Conservation (phyloP, 192 early-diverging fungal species). For the Entophlyctis helioformis region DNA sequence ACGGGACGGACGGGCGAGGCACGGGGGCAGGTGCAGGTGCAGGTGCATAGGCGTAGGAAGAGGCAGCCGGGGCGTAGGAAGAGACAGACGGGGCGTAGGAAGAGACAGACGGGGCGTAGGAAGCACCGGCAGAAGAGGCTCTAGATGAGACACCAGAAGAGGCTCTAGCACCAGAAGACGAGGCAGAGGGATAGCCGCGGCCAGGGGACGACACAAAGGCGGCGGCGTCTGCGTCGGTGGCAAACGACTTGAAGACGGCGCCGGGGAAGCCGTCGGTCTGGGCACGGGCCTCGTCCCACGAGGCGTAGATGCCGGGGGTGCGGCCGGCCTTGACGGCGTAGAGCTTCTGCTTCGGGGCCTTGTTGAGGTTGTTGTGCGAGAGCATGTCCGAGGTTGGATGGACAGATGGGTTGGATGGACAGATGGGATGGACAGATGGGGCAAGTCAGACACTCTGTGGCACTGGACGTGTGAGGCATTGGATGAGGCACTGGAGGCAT, state of each 20-base stretch:
- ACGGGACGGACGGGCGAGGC: slow-evolving; percentile 1
- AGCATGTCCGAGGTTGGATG: no score
- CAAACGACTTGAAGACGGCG: slow-evolving; percentile 55
- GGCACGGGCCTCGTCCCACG: slow-evolving; percentile 46
- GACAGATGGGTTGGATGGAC: no score
- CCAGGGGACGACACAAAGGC: slow-evolving; percentile 23
- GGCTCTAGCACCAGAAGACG: neutral
- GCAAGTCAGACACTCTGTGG: no score
- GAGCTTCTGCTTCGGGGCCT: slow-evolving; percentile 1
- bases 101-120: neutral
- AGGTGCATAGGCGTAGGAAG: no score
- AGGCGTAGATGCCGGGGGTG: slow-evolving; percentile 3
- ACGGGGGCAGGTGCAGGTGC: no score
- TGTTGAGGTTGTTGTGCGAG: no score
- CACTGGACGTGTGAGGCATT: no score
- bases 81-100: no score
- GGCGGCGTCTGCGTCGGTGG: slow-evolving; percentile 34
- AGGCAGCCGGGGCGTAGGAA: no score
- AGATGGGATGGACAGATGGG: no score
- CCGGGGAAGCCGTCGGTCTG: slow-evolving; percentile 36
- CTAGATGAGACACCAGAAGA: neutral
- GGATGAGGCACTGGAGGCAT: no score
- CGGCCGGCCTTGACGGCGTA: slow-evolving; percentile 10
- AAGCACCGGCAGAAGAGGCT: neutral
- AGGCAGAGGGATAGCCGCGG: neutral